Evolutionary conservation across 2,329 filamentous ascomycete genomes (phyloP), one percentile per base, ranked within the genome.

Genomic region (Chrysoporthe puriensis): DNA sequence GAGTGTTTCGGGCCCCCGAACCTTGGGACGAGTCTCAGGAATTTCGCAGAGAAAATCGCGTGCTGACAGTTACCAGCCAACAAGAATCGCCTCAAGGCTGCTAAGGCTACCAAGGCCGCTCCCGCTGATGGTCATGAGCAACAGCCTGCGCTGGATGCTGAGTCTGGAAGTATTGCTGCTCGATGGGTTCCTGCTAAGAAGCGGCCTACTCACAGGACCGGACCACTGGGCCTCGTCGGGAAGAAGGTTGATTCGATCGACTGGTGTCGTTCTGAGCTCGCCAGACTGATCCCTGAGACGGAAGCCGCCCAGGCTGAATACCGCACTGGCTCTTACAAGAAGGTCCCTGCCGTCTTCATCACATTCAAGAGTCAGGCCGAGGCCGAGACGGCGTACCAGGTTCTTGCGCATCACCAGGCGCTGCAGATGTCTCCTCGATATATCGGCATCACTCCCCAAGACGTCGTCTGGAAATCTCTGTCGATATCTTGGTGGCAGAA

Each of bases 221-320:
- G 91, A 76, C 83, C 85, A 6, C 78, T 96, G 32, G 87, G 86
- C 18, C 83, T 92, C 59, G 86, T 94, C 72, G 92, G 94, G 72
- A 90, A 93, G 76, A 96, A 97, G 78, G 94, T 97, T 18, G 96
- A 99, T 79, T 96, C 94, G 0, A 97, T 99, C 77, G 89, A 95
- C 70, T 97, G 92, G 91, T 91, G 89, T 71, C 91, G 96, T 63
- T 83, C 85, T 1, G 91, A 96, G 77, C 87, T 97, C 63, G 87
- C 90, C 71, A 88, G 89, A 61, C 86, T 96, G 57, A 90, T 91
- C 63, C 90, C 91, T 0, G 85, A 91, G 69, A 90, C 93, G 42
- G 86, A 91, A 62, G 83, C 86, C 54, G 84, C 88, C 34, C 92
- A 96, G 77, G 84, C 83, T 52, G 84, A 86, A 61, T 92, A 95